Conservation (phyloP, 1,284 basidiomycete species). For the Peniophora sp. region DNA sequence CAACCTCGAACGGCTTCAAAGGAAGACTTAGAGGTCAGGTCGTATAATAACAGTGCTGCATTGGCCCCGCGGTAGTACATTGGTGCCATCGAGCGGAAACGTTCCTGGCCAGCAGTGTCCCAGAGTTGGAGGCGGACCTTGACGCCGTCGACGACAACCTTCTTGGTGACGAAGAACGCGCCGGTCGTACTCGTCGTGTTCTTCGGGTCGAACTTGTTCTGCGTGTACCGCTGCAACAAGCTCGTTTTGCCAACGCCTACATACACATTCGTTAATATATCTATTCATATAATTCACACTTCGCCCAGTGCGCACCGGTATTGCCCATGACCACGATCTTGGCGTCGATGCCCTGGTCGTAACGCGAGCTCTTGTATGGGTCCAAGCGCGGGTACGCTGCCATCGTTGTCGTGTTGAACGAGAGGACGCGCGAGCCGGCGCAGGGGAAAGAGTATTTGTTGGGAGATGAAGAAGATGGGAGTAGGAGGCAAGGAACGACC, state of each 20-base stretch:
- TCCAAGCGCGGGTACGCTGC: constrained; percentile 39
- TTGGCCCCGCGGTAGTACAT: constrained; percentile 99
- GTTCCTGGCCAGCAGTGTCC: constrained; percentile 98
- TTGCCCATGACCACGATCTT: constrained; percentile 97
- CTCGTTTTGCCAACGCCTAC: constrained; percentile 92
- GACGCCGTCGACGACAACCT: constrained; percentile 80
- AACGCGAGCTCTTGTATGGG: constrained; percentile 56
- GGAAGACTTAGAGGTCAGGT: constrained; percentile 87
- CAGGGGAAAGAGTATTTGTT: constrained; percentile 13
- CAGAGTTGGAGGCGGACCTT: constrained; percentile 84
- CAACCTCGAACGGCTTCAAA: constrained; percentile 91
- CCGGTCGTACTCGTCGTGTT: constrained; percentile 89
- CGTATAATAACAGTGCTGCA: constrained; percentile 93
- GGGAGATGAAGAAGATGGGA: constrained; percentile 15
- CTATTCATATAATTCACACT: no score
- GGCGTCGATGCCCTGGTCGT: constrained; percentile 82
- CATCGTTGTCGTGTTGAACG: constrained; percentile 19
- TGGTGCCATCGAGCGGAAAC: constrained; percentile 93
- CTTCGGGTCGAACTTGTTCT: constrained; percentile 82
- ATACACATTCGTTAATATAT: neutral
- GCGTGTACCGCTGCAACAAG: constrained; percentile 87
- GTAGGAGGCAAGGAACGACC: constrained; percentile 8
- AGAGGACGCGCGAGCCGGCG: constrained; percentile 16
- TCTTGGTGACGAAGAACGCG: constrained; percentile 93
- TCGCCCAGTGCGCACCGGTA: constrained; percentile 50